Base-by-base conservation (phyloP, 1,284 basidiomycete species). In the Rhodotorula sp. region DNA sequence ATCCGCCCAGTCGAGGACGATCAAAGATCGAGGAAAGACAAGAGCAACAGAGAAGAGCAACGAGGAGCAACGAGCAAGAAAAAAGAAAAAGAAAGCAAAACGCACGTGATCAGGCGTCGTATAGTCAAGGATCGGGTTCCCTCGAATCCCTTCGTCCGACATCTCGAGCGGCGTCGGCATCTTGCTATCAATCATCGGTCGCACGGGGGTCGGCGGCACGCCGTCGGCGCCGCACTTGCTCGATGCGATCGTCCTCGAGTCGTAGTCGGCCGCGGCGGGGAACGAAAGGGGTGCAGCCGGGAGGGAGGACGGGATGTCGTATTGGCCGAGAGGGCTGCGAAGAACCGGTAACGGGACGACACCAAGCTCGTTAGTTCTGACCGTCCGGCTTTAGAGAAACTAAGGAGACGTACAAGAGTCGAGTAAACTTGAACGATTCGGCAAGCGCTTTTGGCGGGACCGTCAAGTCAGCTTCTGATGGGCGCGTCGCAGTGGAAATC, bases 351-450 rank as follows among this genome's bases (percentile, higher is more conserved):
- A 42, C 10, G 15, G 5, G 10, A n/a, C 18, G 57, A n/a, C n/a
- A 37, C 14, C 15, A 17, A 20, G 15, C 3, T 15, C 15, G 24
- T 29, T 42, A 48, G n/a, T 29, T n/a, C 15, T 6, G 29, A 2
- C 2, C 3, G 5, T 8, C 15, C 10, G 20, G 26, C 6, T 37
- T 12, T n/a, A 20, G 6, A 17, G 24, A 37, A 20, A n/a, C n/a
- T n/a, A 26, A 37, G 1, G 18, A 48, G 22, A 17, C 64, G 51
- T 15, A 68, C 67, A 74, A 98, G 77, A 96, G 85, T 72, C 96
- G 89, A 79, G 97, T 89, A 81, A 99, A 98, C 83, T 99, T 99
- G 86, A 95, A 99, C 4, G 70, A 72, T 48, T 76, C 75, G 30
- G 75, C 75, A 12, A 76, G 67, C 12, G 75, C 74, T 72, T 24